Percentiles rank a stretch among this genome's conserved stretches.
These are phyloP conservation scores for Trichoderma erinaceum DNA, from an alignment of 495 filamentous ascomycete genomes.

Conservation along the genomic window DNA sequence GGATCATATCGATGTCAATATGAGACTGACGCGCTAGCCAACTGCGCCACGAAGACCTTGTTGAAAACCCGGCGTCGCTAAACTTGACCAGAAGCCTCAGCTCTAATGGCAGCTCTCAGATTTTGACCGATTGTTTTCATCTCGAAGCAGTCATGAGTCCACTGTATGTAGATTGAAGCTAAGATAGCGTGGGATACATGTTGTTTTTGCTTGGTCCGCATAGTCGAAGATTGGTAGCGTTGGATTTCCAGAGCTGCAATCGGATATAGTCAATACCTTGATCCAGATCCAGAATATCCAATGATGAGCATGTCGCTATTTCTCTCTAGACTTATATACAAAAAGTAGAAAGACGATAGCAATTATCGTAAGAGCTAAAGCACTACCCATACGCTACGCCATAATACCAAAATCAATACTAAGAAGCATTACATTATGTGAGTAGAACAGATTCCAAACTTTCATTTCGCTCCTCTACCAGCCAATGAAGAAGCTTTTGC, in stretches of 20 bases:
- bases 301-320: too few relatives aligned
- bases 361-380: neutral
- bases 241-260: too few relatives aligned
- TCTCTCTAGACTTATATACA: too few relatives aligned
- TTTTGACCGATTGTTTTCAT: neutral
- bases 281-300: too few relatives aligned
- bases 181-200: neutral
- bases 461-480: slow-evolving; percentile 39
- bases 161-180: neutral
- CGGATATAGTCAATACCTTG: too few relatives aligned
- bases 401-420: slow-evolving; percentile 15
- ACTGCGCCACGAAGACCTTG: slow-evolving; percentile 12
- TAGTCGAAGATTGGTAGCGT: too few relatives aligned
- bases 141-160: neutral
- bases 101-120: neutral
- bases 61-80: neutral
- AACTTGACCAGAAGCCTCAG: neutral
- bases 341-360: too few relatives aligned
- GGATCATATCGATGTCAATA: slow-evolving; percentile 10
- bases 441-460: neutral
- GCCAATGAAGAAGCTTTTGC: slow-evolving; percentile 37
- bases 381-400: slow-evolving; percentile 12
- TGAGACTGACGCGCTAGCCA: slow-evolving; percentile 14
- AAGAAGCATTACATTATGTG: neutral
- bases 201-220: too few relatives aligned